A percentile compares a stretch with the other conserved stretches of the same genome.
phyloP scores from a whole-genome alignment of 140 eudicot species.

The Erigeron philadelphicus region DNA sequence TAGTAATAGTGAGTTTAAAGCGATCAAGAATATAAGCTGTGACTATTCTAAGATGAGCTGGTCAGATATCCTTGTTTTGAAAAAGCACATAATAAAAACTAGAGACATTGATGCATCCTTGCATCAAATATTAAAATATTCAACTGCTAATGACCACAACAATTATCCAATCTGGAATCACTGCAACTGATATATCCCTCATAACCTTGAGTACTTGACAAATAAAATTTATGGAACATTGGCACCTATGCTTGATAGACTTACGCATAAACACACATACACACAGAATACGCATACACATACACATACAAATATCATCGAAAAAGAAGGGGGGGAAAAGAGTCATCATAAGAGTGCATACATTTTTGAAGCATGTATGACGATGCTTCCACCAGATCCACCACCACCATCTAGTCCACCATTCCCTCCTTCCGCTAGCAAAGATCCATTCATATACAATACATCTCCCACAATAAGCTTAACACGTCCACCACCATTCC shows the following conservation, averaged over 20 bases:
- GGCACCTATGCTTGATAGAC: background rate
- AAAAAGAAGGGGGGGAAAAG: slow-evolving; percentile 17
- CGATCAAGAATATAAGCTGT: background rate
- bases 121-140: background rate
- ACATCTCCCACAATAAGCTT: slow-evolving; percentile 45
- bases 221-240: background rate
- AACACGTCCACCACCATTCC: slow-evolving; percentile 86
- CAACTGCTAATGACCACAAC: background rate
- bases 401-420: slow-evolving; percentile 87
- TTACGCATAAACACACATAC: background rate
- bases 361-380: slow-evolving; percentile 64
- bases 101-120: background rate
- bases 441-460: slow-evolving; percentile 68
- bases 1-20: background rate
- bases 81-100: background rate
- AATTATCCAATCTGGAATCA: background rate
- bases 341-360: slow-evolving; percentile 32
- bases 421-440: slow-evolving; percentile 76
- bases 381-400: slow-evolving; percentile 93
- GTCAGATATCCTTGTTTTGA: background rate
- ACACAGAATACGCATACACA: background rate
- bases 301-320: background rate
- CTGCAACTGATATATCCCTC: background rate
- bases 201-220: too few species aligned
- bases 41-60: background rate